Conservation (phyloP, 2,329 filamentous ascomycete species). For the Sphaerulina musiva region DNA sequence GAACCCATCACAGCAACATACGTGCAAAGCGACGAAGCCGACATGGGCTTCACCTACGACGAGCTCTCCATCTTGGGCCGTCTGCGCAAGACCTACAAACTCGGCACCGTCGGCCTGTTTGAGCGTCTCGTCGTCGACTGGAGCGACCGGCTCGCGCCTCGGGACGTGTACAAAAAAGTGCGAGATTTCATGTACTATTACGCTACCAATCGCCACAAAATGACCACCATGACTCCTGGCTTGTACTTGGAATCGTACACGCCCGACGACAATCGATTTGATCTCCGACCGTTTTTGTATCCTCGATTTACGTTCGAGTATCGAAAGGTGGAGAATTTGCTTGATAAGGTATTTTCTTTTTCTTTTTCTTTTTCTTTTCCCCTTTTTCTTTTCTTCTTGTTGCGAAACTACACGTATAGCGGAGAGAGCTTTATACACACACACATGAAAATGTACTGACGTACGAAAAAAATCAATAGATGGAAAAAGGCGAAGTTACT, state of each 20-base stretch:
- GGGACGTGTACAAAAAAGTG: constrained; percentile 38
- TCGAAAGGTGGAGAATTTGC: constrained; percentile 45
- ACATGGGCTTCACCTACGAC: constrained; percentile 50
- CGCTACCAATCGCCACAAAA: constrained; percentile 60
- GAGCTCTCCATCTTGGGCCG: constrained; percentile 50
- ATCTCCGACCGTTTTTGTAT: constrained; percentile 53
- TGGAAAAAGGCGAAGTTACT: neutral
- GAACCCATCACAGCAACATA: constrained; percentile 61
- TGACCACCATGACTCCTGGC: constrained; percentile 54
- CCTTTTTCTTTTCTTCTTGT: too few species aligned
- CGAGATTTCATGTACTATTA: constrained; percentile 50
- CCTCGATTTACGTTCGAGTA: constrained; percentile 44
- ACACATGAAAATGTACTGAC: too few species aligned
- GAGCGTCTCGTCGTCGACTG: constrained; percentile 48
- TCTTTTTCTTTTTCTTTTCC: too few species aligned
- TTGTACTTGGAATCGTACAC: constrained; percentile 50
- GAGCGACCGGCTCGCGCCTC: constrained; percentile 34
- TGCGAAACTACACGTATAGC: too few species aligned
- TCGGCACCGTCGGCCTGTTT: constrained; percentile 52
- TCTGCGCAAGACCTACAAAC: constrained; percentile 50
- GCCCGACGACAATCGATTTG: constrained; percentile 48
- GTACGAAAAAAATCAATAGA: neutral
- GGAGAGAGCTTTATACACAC: too few species aligned
- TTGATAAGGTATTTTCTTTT: constrained; percentile 29
- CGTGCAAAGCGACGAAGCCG: constrained; percentile 52